Percentiles rank a stretch among this genome's conserved stretches.
These are phyloP conservation scores for Incumbomyces lentus DNA, from an alignment of 2,329 filamentous ascomycete species.

Conservation along the genomic window DNA sequence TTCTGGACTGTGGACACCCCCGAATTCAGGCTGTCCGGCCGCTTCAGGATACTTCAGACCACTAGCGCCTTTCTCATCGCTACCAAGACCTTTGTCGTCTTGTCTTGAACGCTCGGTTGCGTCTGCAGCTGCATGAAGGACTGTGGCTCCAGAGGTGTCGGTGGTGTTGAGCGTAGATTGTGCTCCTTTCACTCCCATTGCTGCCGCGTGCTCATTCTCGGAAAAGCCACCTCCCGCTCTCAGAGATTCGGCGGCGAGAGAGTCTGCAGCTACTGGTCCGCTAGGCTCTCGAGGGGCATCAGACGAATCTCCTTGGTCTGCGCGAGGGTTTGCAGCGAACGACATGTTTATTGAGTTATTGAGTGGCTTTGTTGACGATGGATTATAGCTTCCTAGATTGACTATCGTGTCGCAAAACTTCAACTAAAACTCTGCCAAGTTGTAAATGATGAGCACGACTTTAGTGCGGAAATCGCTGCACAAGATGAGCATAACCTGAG, in stretches of 20 bases:
- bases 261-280: constrained; percentile 56
- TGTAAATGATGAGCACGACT: background rate
- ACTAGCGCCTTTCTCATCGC: constrained; percentile 27
- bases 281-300: constrained; percentile 50
- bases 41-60: constrained; percentile 29
- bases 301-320: constrained; percentile 38
- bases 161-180: constrained; percentile 48
- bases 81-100: constrained; percentile 32
- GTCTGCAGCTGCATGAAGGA: constrained; percentile 39
- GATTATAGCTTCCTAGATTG: background rate
- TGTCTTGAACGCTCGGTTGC: constrained; percentile 36
- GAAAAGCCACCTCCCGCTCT: constrained; percentile 50
- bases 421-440: background rate
- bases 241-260: constrained; percentile 65
- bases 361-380: background rate
- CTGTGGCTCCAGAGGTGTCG: constrained; percentile 43
- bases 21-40: constrained; percentile 30
- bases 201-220: constrained; percentile 46
- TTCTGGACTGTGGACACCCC: constrained; percentile 26
- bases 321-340: constrained; percentile 13
- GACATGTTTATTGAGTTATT: constrained; percentile 13
- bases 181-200: constrained; percentile 39
- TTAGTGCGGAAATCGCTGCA: no score
- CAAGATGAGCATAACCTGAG: no score
- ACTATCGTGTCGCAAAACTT: background rate